A percentile compares a stretch with the other conserved stretches of the same genome.
phyloP scores from a whole-genome alignment of 1,284 basidiomycete species.

The Erythrobasidium hasegawianum region DNA sequence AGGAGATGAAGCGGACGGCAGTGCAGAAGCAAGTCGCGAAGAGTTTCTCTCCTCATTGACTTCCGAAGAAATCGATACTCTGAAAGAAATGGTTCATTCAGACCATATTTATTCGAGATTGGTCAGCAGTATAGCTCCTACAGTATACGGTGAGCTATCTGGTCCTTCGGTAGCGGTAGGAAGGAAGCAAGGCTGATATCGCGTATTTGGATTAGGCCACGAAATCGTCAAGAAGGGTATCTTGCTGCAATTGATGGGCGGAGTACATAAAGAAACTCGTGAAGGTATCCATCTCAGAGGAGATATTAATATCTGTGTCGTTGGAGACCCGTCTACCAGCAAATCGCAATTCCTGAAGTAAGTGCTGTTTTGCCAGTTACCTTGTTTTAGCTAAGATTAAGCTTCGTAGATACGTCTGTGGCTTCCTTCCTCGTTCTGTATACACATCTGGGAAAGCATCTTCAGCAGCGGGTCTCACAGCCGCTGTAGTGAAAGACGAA shows the following conservation, averaged over 20 bases:
- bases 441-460: constrained; percentile 99
- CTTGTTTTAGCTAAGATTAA: no score
- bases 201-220: constrained; percentile 56
- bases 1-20: constrained; percentile 72
- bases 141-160: constrained; percentile 78
- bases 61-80: constrained; percentile 89
- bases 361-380: no score
- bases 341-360: constrained; percentile 99
- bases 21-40: constrained; percentile 56
- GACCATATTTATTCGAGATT: constrained; percentile 92
- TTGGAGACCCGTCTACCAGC: constrained; percentile 93
- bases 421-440: constrained; percentile 96
- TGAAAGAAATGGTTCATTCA: constrained; percentile 85
- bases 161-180: no score
- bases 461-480: constrained; percentile 96
- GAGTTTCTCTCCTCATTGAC: constrained; percentile 83
- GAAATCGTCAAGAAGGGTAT: constrained; percentile 99
- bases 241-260: constrained; percentile 97
- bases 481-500: constrained; percentile 96
- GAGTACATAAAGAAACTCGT: constrained; percentile 92
- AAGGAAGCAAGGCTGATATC: no score
- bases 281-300: constrained; percentile 97
- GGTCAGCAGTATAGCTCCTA: constrained; percentile 93
- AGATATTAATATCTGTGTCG: constrained; percentile 97
- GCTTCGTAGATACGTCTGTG: constrained; percentile 93